Base-by-base conservation (phyloP, 2,329 filamentous ascomycete species). In the Botrytis fragariae region DNA sequence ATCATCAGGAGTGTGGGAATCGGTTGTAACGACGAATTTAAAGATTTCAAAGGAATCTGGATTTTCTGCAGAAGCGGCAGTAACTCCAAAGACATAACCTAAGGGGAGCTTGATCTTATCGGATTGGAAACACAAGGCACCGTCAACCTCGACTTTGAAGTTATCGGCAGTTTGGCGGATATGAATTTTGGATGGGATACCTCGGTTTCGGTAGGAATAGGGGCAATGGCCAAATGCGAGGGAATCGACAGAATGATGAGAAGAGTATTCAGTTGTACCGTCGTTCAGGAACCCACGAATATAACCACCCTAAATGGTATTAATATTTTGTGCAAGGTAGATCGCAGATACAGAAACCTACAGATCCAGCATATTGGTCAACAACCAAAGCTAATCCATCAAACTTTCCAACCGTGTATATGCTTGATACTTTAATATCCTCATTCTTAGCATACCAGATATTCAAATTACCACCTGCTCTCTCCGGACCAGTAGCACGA, bases 11-110 rank as follows among this genome's bases (percentile, higher is more conserved):
- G 72, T 75, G 45, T 78, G 81, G 44, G 82, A 81, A 39, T 89
- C 87, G 18, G 88, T 90, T 80, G 91, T 89, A 69, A 96, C 89
- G 51, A 92, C 87, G 80, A 98, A 88, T 81, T 95, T 97, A 86
- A 95, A 96, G 77, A 97, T 83, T 83, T 99, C 96, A 79, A 98
- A 97, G 8, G 94, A 97, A 83, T 99, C 96, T 0, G 96, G 94
- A 79, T 90, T 95, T 77, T 98, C 95, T 44, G 93, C 93, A 4
- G 93, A 95, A 25, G 93, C 93, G 60, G 95, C 96, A 20, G 92
- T 94, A 77, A 99, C 85, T 78, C 96, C 96, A 77, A 97, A 93
- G 81, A 89, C 88, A 84, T 98, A 97, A 77, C 93, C 93, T 2
- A 87, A 79, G 4, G 95, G 96, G 37, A 99, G 87, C 75, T 85